These are phyloP conservation scores for Aspergillus clavatus DNA, from an alignment of 2,329 filamentous ascomycete genomes.

Conservation along the genomic window DNA sequence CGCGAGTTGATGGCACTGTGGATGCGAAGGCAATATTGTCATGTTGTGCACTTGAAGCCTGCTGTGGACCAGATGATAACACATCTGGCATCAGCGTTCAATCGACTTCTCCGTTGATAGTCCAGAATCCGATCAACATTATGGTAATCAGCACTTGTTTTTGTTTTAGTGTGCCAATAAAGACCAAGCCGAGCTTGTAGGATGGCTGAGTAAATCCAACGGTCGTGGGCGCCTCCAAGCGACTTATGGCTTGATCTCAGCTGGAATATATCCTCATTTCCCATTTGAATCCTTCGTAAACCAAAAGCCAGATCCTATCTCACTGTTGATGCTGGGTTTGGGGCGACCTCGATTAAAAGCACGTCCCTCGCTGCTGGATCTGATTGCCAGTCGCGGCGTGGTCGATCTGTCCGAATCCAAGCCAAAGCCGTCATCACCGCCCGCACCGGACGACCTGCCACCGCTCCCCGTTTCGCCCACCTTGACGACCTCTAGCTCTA, in stretches of 20 bases:
- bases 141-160: neutral
- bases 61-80: too few relatives aligned
- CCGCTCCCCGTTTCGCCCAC: constrained; percentile 44
- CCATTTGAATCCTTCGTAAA: neutral
- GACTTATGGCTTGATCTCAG: too few relatives aligned
- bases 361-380: constrained; percentile 59
- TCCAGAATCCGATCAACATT: too few relatives aligned
- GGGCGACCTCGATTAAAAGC: constrained; percentile 53
- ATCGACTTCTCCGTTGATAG: too few relatives aligned
- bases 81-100: too few relatives aligned
- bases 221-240: too few relatives aligned
- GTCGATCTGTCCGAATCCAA: constrained; percentile 13
- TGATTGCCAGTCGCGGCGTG: constrained; percentile 40
- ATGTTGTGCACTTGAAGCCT: too few relatives aligned
- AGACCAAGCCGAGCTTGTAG: constrained; percentile 2
- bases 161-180: neutral
- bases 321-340: constrained; percentile 49
- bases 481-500: constrained; percentile 22
- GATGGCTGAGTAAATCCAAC: constrained; percentile 12
- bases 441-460: constrained; percentile 40
- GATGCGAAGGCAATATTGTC: too few relatives aligned
- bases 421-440: constrained; percentile 32
- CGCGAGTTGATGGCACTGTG: too few relatives aligned
- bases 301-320: neutral
- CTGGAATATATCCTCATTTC: too few relatives aligned